Percentiles rank a stretch among this genome's conserved stretches.
These are phyloP conservation scores for Tephrocybe sp. DNA, from an alignment of 768 basidiomycete genomes.

Conservation along the genomic window DNA sequence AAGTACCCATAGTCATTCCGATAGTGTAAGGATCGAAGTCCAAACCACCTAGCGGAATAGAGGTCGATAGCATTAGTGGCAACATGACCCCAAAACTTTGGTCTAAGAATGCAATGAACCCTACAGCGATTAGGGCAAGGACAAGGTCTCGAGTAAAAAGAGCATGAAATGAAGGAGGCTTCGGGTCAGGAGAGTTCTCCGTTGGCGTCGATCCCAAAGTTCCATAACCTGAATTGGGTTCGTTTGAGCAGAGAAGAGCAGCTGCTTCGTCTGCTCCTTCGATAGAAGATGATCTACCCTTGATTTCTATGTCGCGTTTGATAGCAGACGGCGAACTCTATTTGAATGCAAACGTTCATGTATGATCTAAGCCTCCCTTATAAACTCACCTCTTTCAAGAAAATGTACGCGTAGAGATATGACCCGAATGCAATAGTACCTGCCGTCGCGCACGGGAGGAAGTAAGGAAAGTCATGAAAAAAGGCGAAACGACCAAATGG, in stretches of 20 bases:
- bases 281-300: conserved; percentile 1
- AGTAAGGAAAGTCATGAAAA: conserved; percentile 30
- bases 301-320: background rate
- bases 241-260: background rate
- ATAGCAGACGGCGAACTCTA: conserved; percentile 19
- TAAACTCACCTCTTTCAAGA: conserved; percentile 29
- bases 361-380: too few species aligned
- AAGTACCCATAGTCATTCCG: conserved; percentile 35
- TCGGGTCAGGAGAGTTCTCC: conserved; percentile 9
- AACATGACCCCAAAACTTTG: conserved; percentile 36
- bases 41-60: conserved; percentile 42
- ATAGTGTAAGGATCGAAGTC: conserved; percentile 41
- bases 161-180: conserved; percentile 22
- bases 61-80: conserved; percentile 47
- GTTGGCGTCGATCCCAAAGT: conserved; percentile 18
- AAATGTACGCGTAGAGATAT: conserved; percentile 16
- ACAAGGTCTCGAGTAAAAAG: conserved; percentile 31
- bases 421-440: conserved; percentile 15
- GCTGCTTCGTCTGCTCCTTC: background rate
- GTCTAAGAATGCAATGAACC: conserved; percentile 40
- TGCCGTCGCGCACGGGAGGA: conserved; percentile 26
- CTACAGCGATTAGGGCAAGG: conserved; percentile 40
- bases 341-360: background rate
- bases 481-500: conserved; percentile 22
- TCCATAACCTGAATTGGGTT: background rate